Evolutionary conservation across 768 basidiomycete species (phyloP).

Genomic region (Favolaschia claudopus): DNA sequence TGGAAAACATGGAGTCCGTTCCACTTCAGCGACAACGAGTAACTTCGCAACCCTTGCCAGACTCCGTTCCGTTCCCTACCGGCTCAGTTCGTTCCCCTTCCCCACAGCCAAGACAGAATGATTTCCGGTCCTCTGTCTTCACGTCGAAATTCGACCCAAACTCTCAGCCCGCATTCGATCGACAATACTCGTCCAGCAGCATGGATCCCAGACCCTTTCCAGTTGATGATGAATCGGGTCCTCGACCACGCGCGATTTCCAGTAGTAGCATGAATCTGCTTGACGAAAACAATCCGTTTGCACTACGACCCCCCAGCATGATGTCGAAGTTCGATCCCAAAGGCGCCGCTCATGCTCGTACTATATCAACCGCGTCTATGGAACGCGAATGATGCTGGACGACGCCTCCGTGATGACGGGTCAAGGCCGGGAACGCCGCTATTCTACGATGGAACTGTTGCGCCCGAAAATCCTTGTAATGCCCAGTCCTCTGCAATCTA

Average conservation of each 20-base stretch:
- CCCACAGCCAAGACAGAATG: conserved; percentile 47
- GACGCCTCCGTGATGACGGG: conserved; percentile 51
- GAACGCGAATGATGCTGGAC: conserved; percentile 68
- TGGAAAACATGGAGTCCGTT: conserved; percentile 52
- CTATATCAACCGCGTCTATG: conserved; percentile 69
- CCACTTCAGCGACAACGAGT: conserved; percentile 57
- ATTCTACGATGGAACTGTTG: conserved; percentile 80
- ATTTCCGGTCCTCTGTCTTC: conserved; percentile 25
- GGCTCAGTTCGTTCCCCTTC: conserved; percentile 61
- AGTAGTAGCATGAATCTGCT: conserved; percentile 55
- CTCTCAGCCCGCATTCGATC: conserved; percentile 42
- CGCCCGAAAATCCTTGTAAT: conserved; percentile 94
- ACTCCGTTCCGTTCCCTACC: conserved; percentile 71
- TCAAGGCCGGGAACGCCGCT: conserved; percentile 59
- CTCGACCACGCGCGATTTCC: conserved; percentile 42
- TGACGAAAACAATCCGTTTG: conserved; percentile 70
- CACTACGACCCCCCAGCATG: conserved; percentile 68
- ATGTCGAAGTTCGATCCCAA: conserved; percentile 88
- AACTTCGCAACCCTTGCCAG: conserved; percentile 52
- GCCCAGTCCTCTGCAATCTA: conserved; percentile 84
- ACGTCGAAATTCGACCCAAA: conserved; percentile 30
- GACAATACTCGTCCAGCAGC: conserved; percentile 60
- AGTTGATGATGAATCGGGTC: conserved; percentile 44
- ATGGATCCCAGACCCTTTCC: conserved; percentile 55
- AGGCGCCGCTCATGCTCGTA: conserved; percentile 60